Base-by-base conservation (phyloP, 2,329 filamentous ascomycete species). In the Penicillium oxalicum region DNA sequence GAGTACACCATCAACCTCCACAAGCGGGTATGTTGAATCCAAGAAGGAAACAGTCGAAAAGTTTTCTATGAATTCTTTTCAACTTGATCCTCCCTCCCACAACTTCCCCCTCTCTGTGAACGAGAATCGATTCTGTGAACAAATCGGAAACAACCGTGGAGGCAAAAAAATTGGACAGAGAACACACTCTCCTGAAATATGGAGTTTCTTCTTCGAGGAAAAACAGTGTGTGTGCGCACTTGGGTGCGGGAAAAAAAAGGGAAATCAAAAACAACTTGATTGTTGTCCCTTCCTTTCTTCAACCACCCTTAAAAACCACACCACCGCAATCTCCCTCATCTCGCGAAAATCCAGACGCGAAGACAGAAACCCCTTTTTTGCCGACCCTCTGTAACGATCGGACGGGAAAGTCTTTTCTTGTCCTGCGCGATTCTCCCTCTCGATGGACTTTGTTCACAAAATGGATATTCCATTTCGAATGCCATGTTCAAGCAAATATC, bases 1-100 rank as follows among this genome's bases (percentile, higher is more conserved):
- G 94, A 98, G 83, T 98, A 98, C 86, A 98, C 93, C 77, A 97
- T 98, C 81, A 91, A 98, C 84, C 81, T 98, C 69, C 93, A 98
- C 88, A 97, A 95, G 88, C 87, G 91, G 79, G 88, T 94, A 91
- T 75, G 87, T 87, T 74, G 66, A 69, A 62, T 54, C 2, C 9
- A 11, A 18, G 13, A 40, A 36, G 40, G 8, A 25, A 44, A 28
- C 13, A 35, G 12, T 12, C 18, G 18, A 18, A 13, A 32, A 11
- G 11, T 32, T 4, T 7, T 32, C 29, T 32, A 11, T 32, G 8
- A 2, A 1, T 18, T 18, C 18, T 18, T 18, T 18, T 18, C 18
- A 18, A 18, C 2, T 18, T 2, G 18, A 32, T 32, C 29, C 29
- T 11, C 29, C 29, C 11, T 32, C 29, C 4, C 29, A 32, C 11